Evolutionary conservation across 2,329 filamentous ascomycete species (phyloP), one percentile per base, ranked within the genome.

Genomic region (Fusarium buharicum): DNA sequence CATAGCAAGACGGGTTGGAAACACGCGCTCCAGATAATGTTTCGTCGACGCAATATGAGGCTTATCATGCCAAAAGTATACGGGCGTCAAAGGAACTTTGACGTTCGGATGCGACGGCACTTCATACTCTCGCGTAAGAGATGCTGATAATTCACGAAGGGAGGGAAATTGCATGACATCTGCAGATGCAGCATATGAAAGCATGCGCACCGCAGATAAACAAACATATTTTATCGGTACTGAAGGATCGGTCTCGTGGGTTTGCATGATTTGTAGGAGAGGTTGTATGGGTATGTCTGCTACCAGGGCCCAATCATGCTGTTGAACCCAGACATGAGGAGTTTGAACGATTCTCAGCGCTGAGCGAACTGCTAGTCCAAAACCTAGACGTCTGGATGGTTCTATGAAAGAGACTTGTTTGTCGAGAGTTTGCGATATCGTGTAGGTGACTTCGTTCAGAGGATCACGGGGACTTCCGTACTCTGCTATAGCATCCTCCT

Each of bases 11-110:
- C 82, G 76, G 1, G 75, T 79, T 0, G 82, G 78, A 44, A 85
- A 86, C 1, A 85, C 78, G 1, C 78, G 74, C 1, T 72, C 64
- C 0, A 85, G 74, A 51, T 86, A 86, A 61, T 86, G 83, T 2
- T 72, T 62, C 0, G 76, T 79, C 4, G 77, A 78, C 1, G 79
- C 82, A 3, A 86, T 56, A 52, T 86, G 83, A 0, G 83, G 82
- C 62, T 86, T 86, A 57, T 86, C 83, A 51, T 85, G 82, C 83
- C 83, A 86, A 65, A 85, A 84, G 72, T 84, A 86, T 50, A 86
- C 75, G 0, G 83, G 83, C 1, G 83, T 85, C 36, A 86, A 68
- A 0, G 81, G 80, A 1, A 85, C 69, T 13, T 65, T 59, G 14
- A 44, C 18, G 6, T 54, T 44, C 2, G 60, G 44, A 2, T 49